These are phyloP conservation scores for Tolypocladium album DNA, from an alignment of 2,329 filamentous ascomycete species.

Conservation along the genomic window DNA sequence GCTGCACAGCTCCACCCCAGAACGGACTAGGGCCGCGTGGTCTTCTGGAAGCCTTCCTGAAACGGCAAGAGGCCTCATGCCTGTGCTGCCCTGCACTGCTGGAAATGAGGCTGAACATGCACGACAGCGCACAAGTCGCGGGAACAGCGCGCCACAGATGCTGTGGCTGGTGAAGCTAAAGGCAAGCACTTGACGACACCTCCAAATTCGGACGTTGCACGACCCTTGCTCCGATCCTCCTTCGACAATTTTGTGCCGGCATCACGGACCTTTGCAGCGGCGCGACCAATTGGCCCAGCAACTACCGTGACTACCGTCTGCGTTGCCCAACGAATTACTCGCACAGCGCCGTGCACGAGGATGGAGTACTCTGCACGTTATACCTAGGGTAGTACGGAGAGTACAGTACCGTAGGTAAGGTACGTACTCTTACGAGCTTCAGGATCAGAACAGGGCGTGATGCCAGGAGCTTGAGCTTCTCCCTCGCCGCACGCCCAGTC, in stretches of 20 bases:
- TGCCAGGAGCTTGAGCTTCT: not conserved
- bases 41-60: conserved; percentile 2
- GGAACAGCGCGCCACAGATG: not conserved
- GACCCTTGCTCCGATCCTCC: not conserved
- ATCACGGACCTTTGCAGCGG: not conserved
- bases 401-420: too few relatives aligned
- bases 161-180: not conserved
- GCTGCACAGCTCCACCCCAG: not conserved
- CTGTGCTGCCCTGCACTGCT: not conserved
- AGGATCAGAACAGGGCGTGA: not conserved
- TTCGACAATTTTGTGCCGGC: not conserved
- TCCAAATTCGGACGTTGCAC: not conserved
- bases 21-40: not conserved
- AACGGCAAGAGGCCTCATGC: not conserved
- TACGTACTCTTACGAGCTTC: not conserved
- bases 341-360: not conserved
- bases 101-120: not conserved
- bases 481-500: not conserved
- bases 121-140: not conserved
- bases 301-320: not conserved
- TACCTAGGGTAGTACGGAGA: too few relatives aligned
- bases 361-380: not conserved
- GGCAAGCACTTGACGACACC: not conserved
- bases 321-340: not conserved
- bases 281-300: not conserved